Base-by-base conservation (phyloP, 2,329 filamentous ascomycete genomes). In the Tolypocladium cylindrosporum region DNA sequence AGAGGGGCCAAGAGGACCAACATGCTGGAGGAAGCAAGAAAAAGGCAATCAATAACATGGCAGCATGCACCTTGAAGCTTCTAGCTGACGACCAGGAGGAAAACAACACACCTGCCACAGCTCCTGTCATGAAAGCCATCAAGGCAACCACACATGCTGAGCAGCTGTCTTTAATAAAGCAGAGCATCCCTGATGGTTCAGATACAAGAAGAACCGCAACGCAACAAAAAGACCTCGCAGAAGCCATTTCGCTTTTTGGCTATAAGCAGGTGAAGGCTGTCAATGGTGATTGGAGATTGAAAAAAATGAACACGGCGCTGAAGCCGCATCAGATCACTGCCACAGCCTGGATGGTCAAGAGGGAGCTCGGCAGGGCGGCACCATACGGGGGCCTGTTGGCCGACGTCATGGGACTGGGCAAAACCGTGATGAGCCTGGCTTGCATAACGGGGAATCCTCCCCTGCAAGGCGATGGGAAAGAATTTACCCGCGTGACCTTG, bases 361-460 rank as follows among this genome's bases (percentile, higher is more conserved):
- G 79, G 3, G 84, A 87, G 64, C 69, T 74, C 4, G 69, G 60
- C 1, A 11, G 27, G 0, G 42, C 68, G 0, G 57, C 3, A 66
- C 39, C 80, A 75, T 85, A 84, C 64, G 85, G 85, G 3, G 85
- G 84, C 0, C 72, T 88, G 1, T 63, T 87, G 0, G 81, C 80
- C 0, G 84, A 88, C 63, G 78, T 79, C 34, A 86, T 87, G 82
- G 85, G 85, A 0, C 67, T 88, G 0, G 85, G 85, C 0, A 88
- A 88, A 68, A 88, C 85, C 19, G 84, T 96, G 13, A 88, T 90
- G 63, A 84, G 85, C 34, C 77, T 96, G n/a, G 82, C 90, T 1
- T 78, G 94, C 39, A 87, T 94, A 58, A 75, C 88, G 1, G 81
- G 82, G 1, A 80, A 86, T 11, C 77, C 75, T 0, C 78, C 75